A percentile compares a stretch with the other conserved stretches of the same genome.
These are phyloP conservation scores for Plasmopara halstedii DNA, from an alignment of 352 stramenopile species.

Conservation along the genomic window DNA sequence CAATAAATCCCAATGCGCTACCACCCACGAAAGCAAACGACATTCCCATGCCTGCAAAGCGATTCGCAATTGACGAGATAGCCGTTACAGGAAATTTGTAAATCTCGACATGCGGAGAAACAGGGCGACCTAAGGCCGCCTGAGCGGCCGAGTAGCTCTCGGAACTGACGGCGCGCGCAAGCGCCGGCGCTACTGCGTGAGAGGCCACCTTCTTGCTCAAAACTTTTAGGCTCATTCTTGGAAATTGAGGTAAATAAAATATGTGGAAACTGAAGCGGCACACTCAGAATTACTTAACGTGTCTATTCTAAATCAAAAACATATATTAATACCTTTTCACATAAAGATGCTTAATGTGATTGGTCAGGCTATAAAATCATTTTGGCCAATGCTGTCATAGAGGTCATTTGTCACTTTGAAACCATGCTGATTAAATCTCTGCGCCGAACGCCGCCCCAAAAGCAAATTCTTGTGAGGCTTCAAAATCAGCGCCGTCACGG, in stretches of 20 bases:
- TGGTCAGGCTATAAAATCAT: not conserved
- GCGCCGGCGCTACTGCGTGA: constrained; percentile 12
- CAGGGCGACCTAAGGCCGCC: constrained; percentile 79
- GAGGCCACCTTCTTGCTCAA: constrained; percentile 24
- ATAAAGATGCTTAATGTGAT: no score
- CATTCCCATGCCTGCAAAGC: constrained; percentile 85
- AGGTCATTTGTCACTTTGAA: no score
- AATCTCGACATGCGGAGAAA: constrained; percentile 95
- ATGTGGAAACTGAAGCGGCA: constrained; percentile 10
- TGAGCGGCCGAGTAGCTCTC: constrained; percentile 80
- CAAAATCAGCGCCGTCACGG: constrained; percentile 65
- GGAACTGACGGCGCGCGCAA: constrained; percentile 26
- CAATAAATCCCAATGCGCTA: constrained; percentile 63
- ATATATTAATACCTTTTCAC: constrained; percentile 1
- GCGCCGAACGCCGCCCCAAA: constrained; percentile 33
- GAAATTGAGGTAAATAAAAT: constrained; percentile 1
- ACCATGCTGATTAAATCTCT: constrained; percentile 45
- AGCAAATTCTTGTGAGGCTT: constrained; percentile 34
- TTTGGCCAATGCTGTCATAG: not conserved
- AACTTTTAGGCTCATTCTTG: constrained; percentile 27
- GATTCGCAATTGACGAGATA: constrained; percentile 92
- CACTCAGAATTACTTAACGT: no score
- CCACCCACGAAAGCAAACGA: constrained; percentile 71
- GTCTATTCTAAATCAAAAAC: not conserved
- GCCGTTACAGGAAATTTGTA: constrained; percentile 93